Evolutionary conservation across 1,284 basidiomycete species (phyloP), one percentile per base, ranked within the genome.

Genomic region (Polyporus tsugae): DNA sequence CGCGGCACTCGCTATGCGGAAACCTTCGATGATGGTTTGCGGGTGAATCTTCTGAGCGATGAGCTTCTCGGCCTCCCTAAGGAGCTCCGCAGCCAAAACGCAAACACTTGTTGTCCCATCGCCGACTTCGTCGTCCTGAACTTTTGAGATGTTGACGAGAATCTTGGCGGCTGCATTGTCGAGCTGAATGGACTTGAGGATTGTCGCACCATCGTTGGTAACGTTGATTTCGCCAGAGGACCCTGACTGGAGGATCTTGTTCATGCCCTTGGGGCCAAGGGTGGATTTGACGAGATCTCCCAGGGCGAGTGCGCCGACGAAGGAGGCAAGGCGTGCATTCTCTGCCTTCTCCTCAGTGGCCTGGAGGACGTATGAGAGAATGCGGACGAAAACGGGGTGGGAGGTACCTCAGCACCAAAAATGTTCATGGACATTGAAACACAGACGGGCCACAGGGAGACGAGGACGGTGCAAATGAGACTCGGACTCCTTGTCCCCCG

Each of bases 101-200:
- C 95, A 96, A 44, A 99, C 97, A 63, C 88, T 92, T 11, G 97
- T 99, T 33, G 97, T 99, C 36, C 98, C 98, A 82, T 99, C 98
- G 19, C 98, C 98, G 59, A 99, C 92, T 82, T 99, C 98, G 79
- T 99, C 98, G 78, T 99, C 98, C 82, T 99, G 98, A 19, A 99
- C 97, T 80, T 99, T 99, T n/a, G 95, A 97, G 80, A 99, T 99
- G 83, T 99, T 99, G 78, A 99, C 98, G 64, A 99, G 89, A 79
- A 99, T 99, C 86, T 99, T 99, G 64, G 98, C 98, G 0, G 98
- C 97, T 2, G 98, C 95, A 79, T 99, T 99, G 83, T 99, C 98
- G 73, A 99, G 91, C 75, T 96, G 94, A 76, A 99, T 99, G 64
- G 95, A 92, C 80, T 98, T 98, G 73, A 99, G 89, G 77, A 99